Evolutionary conservation across 73 alveolate species (phyloP).

Genomic region (Effrenium voratum): DNA sequence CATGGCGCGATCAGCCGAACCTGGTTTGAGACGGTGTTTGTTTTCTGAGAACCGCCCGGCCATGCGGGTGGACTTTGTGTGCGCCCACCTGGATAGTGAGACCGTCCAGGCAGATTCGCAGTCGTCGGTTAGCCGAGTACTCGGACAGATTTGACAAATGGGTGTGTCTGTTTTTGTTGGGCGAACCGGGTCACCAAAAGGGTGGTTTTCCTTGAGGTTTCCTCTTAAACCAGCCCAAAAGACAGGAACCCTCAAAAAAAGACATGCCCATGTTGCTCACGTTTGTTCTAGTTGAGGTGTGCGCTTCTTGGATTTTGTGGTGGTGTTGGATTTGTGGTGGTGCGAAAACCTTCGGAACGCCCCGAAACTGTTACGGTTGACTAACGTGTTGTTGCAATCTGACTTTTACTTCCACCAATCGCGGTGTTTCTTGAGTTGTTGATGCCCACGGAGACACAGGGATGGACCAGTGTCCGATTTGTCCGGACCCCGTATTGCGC

Average conservation of each 20-base stretch:
- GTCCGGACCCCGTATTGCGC: too few relatives aligned
- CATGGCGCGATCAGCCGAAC: background rate
- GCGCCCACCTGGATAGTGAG: conserved; percentile 69
- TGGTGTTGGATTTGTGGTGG: too few relatives aligned
- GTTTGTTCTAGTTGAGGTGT: too few relatives aligned
- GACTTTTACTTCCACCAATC: too few relatives aligned
- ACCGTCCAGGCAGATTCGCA: background rate
- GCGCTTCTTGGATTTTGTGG: too few relatives aligned
- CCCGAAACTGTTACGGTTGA: too few relatives aligned
- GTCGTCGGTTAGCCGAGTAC: background rate
- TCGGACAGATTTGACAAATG: background rate
- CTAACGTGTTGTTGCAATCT: too few relatives aligned
- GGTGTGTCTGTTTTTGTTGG: background rate
- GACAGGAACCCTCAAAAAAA: background rate
- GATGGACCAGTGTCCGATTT: too few relatives aligned
- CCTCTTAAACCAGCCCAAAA: background rate
- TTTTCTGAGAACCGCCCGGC: background rate
- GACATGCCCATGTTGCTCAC: too few relatives aligned
- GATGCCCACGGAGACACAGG: too few relatives aligned
- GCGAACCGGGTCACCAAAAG: background rate
- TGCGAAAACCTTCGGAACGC: too few relatives aligned
- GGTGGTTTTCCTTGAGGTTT: background rate
- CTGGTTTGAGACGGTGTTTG: background rate
- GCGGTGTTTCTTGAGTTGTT: too few relatives aligned
- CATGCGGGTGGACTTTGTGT: conserved; percentile 42